A percentile compares a stretch with the other conserved stretches of the same genome.
Evolutionary conservation across 805 yeast species (phyloP).

Genomic region (Candida golubevii): DNA sequence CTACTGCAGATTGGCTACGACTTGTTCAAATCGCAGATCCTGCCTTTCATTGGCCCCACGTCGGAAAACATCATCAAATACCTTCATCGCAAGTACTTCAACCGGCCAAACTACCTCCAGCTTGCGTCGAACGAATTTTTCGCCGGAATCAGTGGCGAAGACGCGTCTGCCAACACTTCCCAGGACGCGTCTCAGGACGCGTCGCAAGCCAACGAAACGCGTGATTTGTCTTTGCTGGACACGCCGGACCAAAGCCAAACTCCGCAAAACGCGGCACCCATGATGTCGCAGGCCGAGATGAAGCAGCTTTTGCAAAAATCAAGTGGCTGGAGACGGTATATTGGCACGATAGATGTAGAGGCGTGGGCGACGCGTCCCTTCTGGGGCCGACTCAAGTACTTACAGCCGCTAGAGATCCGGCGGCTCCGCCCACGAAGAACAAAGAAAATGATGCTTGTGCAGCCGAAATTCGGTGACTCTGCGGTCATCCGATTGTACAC

Average conservation of each 20-base stretch:
- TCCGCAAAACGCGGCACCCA: background rate
- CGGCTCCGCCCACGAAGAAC: slow-evolving; percentile 28
- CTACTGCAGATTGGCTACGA: slow-evolving; percentile 15
- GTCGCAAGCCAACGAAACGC: background rate
- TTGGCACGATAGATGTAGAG: slow-evolving; percentile 57
- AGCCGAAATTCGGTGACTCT: slow-evolving; percentile 22
- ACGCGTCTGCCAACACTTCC: background rate
- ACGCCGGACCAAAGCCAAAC: background rate
- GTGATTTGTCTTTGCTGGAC: background rate
- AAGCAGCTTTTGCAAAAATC: slow-evolving; percentile 4
- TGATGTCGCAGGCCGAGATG: background rate
- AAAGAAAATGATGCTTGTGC: slow-evolving; percentile 14
- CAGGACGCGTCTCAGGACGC: background rate
- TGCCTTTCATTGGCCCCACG: slow-evolving; percentile 13
- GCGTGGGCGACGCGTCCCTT: slow-evolving; percentile 76
- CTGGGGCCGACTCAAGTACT: slow-evolving; percentile 41
- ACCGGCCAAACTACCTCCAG: slow-evolving; percentile 17
- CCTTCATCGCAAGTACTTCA: slow-evolving; percentile 14
- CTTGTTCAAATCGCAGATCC: slow-evolving; percentile 14
- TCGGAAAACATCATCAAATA: slow-evolving; percentile 3
- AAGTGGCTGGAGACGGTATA: slow-evolving; percentile 37
- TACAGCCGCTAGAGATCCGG: slow-evolving; percentile 39
- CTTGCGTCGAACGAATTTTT: slow-evolving; percentile 18
- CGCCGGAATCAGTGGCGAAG: slow-evolving; percentile 9
- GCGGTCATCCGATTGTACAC: slow-evolving; percentile 35